These are phyloP conservation scores for Pythium volutum DNA, from an alignment of 352 stramenopile species.

Conservation along the genomic window DNA sequence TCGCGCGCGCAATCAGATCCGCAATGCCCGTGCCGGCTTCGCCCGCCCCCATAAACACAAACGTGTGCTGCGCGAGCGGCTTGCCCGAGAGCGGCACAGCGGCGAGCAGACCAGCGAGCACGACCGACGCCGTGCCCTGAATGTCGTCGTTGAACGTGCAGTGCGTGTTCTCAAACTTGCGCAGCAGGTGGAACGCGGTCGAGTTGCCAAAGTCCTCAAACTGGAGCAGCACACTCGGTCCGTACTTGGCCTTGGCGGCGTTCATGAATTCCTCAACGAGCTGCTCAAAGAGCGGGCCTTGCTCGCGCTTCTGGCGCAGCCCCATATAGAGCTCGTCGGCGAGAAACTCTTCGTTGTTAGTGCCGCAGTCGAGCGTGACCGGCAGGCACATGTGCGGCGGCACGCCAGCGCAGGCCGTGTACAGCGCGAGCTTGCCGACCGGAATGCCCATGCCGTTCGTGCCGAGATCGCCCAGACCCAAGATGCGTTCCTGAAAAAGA, in stretches of 20 bases:
- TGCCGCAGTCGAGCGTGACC: slow-evolving; percentile 94
- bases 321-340: slow-evolving; percentile 95
- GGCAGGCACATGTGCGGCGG: slow-evolving; percentile 91
- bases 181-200: slow-evolving; percentile 81
- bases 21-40: slow-evolving; percentile 94
- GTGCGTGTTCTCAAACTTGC: slow-evolving; percentile 83
- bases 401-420: slow-evolving; percentile 93
- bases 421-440: slow-evolving; percentile 94
- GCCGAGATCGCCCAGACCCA: slow-evolving; percentile 95
- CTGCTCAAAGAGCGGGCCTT: slow-evolving; percentile 89
- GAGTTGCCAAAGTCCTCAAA: slow-evolving; percentile 89
- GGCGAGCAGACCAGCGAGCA: slow-evolving; percentile 75
- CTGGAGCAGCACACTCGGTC: slow-evolving; percentile 79
- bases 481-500: slow-evolving; percentile 75
- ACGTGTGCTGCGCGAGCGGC: slow-evolving; percentile 89
- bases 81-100: slow-evolving; percentile 72
- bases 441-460: slow-evolving; percentile 91
- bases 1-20: slow-evolving; percentile 90
- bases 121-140: slow-evolving; percentile 84
- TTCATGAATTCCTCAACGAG: slow-evolving; percentile 97
- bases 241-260: slow-evolving; percentile 89
- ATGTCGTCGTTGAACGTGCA: slow-evolving; percentile 98
- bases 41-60: slow-evolving; percentile 93
- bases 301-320: slow-evolving; percentile 85
- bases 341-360: slow-evolving; percentile 93